Conservation (phyloP, 2,329 filamentous ascomycete species). For the Westerdykella aurantiaca region DNA sequence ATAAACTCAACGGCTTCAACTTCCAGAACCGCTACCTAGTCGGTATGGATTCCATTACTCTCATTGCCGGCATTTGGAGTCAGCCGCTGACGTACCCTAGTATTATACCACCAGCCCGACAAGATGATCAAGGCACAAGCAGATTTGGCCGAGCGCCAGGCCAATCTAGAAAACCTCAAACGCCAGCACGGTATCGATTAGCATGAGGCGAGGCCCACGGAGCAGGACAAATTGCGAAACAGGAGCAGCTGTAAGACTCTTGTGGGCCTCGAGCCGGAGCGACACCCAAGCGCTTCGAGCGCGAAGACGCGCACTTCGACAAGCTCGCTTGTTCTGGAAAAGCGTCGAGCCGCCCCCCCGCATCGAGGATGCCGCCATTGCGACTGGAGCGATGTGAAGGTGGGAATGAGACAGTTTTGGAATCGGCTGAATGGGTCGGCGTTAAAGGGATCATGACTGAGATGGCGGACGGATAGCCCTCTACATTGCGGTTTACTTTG, state of each 20-base stretch:
- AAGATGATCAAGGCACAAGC: slow-evolving; percentile 84
- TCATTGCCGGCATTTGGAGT: background rate
- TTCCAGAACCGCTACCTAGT: slow-evolving; percentile 99
- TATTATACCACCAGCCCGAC: slow-evolving; percentile 71
- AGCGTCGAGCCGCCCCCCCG: slow-evolving; percentile 14
- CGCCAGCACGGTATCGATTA: slow-evolving; percentile 98
- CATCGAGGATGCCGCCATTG: slow-evolving; percentile 23
- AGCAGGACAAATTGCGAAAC: slow-evolving; percentile 28
- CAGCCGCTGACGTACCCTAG: slow-evolving; percentile 34
- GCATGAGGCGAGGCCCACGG: slow-evolving; percentile 47
- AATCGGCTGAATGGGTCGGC: slow-evolving; percentile 29
- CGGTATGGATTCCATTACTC: slow-evolving; percentile 52
- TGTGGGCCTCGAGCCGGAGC: slow-evolving; percentile 34
- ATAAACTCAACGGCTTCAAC: slow-evolving; percentile 99
- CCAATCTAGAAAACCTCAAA: slow-evolving; percentile 98
- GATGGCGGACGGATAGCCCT: slow-evolving; percentile 10
- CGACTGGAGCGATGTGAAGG: slow-evolving; percentile 29
- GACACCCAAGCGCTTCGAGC: slow-evolving; percentile 23
- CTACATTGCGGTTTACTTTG: slow-evolving; percentile 1
- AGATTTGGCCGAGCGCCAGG: slow-evolving; percentile 87
- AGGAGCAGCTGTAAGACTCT: slow-evolving; percentile 27
- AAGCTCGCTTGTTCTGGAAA: slow-evolving; percentile 20
- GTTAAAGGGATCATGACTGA: slow-evolving; percentile 25
- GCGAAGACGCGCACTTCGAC: slow-evolving; percentile 16
- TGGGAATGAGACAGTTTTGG: slow-evolving; percentile 28